Percentiles rank a stretch among this genome's conserved stretches.
Conservation (phyloP, 805 yeast species). For the Cyberlindnera saturnus region DNA sequence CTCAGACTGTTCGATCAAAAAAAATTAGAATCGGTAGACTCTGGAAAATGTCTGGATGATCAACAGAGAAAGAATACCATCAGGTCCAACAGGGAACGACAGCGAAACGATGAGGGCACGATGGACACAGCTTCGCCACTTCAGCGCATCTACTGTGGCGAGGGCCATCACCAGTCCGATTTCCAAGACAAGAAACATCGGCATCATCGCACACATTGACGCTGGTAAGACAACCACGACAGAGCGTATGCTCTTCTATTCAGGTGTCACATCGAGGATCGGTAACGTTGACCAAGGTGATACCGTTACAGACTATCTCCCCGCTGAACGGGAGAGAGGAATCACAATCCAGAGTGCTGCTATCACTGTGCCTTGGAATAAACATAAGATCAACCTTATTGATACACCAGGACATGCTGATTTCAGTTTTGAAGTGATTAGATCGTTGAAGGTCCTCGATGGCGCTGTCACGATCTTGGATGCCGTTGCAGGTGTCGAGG, state of each 20-base stretch:
- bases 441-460: constrained; percentile 86
- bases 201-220: constrained; percentile 97
- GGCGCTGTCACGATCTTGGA: constrained; percentile 92
- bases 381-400: constrained; percentile 71
- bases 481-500: constrained; percentile 97
- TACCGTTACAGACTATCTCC: constrained; percentile 87
- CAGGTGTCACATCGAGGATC: constrained; percentile 72
- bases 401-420: constrained; percentile 99
- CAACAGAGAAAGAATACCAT: neutral
- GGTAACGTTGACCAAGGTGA: constrained; percentile 97
- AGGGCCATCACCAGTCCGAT: constrained; percentile 1
- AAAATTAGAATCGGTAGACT: no score
- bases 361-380: constrained; percentile 81
- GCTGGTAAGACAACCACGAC: constrained; percentile 99
- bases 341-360: constrained; percentile 97
- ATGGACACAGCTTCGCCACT: constrained; percentile 3
- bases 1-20: neutral
- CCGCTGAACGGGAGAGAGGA: constrained; percentile 88
- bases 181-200: constrained; percentile 69
- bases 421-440: constrained; percentile 87
- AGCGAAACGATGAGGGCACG: neutral
- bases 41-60: no score
- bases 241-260: constrained; percentile 86
- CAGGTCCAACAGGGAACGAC: neutral
- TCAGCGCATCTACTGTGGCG: neutral